phyloP scores from a whole-genome alignment of 1,139 yeast species.

The Saccharomyces uvarum region DNA sequence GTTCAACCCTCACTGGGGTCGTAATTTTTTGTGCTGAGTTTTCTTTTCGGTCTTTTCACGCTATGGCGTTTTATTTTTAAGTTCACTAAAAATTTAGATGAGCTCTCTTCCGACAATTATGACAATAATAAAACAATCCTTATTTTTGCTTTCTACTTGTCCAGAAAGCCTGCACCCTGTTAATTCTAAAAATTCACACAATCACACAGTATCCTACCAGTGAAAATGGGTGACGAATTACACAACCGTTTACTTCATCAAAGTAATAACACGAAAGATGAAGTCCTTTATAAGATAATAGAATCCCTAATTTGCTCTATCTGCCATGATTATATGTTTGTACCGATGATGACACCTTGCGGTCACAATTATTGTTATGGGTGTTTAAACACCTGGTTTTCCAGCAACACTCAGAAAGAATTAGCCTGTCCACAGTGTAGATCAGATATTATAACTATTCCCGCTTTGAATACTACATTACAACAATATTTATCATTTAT shows the following conservation, averaged over 20 bases:
- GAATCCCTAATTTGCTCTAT: constrained; percentile 26
- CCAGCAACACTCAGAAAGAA: constrained; percentile 20
- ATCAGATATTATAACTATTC: constrained; percentile 17
- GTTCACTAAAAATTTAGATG: neutral
- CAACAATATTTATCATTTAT: constrained; percentile 23
- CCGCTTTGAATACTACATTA: constrained; percentile 23
- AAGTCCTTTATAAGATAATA: constrained; percentile 16
- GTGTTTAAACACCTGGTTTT: constrained; percentile 25
- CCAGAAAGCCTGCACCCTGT: neutral
- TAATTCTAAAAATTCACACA: neutral
- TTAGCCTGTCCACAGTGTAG: constrained; percentile 32
- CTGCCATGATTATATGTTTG: constrained; percentile 30
- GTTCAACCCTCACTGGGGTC: constrained; percentile 29
- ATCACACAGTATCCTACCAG: neutral
- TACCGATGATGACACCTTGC: constrained; percentile 30
- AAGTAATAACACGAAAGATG: constrained; percentile 14
- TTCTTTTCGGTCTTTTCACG: constrained; percentile 4
- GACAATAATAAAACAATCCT: neutral
- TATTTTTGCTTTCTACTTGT: neutral
- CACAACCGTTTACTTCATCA: constrained; percentile 6
- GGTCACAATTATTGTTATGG: constrained; percentile 29
- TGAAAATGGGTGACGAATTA: constrained; percentile 7
- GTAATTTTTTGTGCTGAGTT: constrained; percentile 8
- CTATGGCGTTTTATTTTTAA: neutral
- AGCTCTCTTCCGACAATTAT: neutral